These are phyloP conservation scores for Phalaenopsis aphrodite DNA, from an alignment of 106 monocot genomes.

Conservation along the genomic window DNA sequence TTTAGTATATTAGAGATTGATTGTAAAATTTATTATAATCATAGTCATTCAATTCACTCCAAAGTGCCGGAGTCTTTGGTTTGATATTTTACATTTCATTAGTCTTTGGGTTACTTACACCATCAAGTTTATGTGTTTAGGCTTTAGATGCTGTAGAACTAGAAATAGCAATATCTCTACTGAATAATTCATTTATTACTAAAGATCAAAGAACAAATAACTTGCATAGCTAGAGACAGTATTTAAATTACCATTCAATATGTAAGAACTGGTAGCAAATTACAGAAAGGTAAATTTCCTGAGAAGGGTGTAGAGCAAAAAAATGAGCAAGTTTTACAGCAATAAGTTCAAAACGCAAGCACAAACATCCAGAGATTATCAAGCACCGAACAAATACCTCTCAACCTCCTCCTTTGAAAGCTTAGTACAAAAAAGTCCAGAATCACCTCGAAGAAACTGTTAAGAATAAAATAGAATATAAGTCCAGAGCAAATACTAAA, in stretches of 20 bases:
- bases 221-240: background rate
- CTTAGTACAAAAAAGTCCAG: conserved; percentile 79
- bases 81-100: too few relatives aligned
- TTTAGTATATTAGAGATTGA: too few relatives aligned
- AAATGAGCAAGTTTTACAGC: background rate
- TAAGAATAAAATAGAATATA: conserved; percentile 7
- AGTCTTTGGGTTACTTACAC: too few relatives aligned
- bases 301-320: background rate
- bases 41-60: too few relatives aligned
- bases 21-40: too few relatives aligned
- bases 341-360: background rate
- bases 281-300: background rate
- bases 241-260: background rate
- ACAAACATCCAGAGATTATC: background rate
- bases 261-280: background rate
- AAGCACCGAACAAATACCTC: conserved; percentile 38
- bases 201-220: background rate
- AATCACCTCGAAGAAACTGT: conserved; percentile 65
- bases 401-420: conserved; percentile 64
- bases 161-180: too few relatives aligned
- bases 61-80: too few relatives aligned
- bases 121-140: too few relatives aligned
- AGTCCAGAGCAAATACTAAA: background rate
- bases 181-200: too few relatives aligned
- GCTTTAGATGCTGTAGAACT: too few relatives aligned